Base-by-base conservation (phyloP, 495 filamentous ascomycete genomes). In the Mytilinidion resinicola region DNA sequence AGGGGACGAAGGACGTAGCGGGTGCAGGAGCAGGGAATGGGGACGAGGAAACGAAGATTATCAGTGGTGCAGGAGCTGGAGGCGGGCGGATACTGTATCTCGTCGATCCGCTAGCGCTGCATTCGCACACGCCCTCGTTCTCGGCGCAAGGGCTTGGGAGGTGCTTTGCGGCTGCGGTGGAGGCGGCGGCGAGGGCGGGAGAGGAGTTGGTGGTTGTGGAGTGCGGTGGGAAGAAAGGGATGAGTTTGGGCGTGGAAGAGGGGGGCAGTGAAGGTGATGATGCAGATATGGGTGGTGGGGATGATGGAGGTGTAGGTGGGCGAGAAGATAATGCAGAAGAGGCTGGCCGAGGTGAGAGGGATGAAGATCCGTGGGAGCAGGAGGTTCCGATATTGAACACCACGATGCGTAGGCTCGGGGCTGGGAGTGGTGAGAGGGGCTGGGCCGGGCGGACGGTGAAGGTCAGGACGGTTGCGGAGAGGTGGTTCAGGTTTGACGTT, bases 111-210 rank as follows among this genome's bases (percentile, higher is more conserved):
- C 63, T 95, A 10, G 70, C 75, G 33, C 69, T 89, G 37, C 91
- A 96, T 72, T 76, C 76, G n/a, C 71, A 77, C 30, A 91, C 88
- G 4, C 81, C 82, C 55, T 89, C 93, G 64, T 91, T 87, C 78
- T 91, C 87, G 43, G 89, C 85, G 0, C 90, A 95, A 69, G 91
- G 90, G 0, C 69, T 96, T 5, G 82, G 82, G 50, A 82, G 83
- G 64, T 88, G 85, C 5, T 74, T 88, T 14, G 80, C 90, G 10
- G 69, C 71, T 20, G 72, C 86, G 7, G 82, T 91, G 30, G 90
- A 95, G 63, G 76, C 82, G 8, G 83, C 85, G 1, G 47, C 48
- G 20, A 55, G 53, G 15, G 48, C 56, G 0, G 21, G 48, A 6
- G 61, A 53, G 19, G 41, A 46, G 51, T 63, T 74, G 3, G 15